These are phyloP conservation scores for Oryza glumipatula DNA, from an alignment of 176 grass and related monocot genomes.

Conservation along the genomic window DNA sequence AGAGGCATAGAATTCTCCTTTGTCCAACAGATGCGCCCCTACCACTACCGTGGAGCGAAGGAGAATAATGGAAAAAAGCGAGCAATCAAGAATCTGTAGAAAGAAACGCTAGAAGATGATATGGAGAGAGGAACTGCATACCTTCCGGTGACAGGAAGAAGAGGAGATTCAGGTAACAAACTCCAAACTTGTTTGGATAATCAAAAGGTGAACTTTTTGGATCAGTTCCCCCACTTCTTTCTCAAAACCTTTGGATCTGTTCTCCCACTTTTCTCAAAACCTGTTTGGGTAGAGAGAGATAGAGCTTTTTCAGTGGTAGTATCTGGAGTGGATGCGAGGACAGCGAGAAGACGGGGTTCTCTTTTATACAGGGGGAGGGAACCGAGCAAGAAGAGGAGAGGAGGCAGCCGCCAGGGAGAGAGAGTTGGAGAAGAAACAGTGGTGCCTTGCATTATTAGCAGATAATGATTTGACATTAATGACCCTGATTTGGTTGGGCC, in stretches of 20 bases:
- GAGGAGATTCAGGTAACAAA: not conserved
- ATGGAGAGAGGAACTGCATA: not conserved
- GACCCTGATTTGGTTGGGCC: not conserved
- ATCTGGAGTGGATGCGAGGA: not conserved
- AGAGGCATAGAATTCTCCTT: too few relatives aligned
- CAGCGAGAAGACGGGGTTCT: not conserved
- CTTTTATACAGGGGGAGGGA: not conserved
- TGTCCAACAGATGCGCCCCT: too few relatives aligned
- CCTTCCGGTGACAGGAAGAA: not conserved
- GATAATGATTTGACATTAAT: slow-evolving; percentile 12
- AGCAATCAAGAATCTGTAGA: not conserved
- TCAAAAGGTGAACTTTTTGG: not conserved
- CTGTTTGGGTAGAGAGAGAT: not conserved
- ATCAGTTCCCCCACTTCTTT: not conserved
- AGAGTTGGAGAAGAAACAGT: too few relatives aligned
- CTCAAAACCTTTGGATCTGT: not conserved
- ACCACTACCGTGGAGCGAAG: not conserved
- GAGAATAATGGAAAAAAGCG: not conserved
- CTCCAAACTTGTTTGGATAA: not conserved
- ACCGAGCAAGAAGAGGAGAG: too few relatives aligned
- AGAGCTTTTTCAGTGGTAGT: not conserved
- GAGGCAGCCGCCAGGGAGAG: too few relatives aligned
- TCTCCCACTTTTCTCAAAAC: not conserved
- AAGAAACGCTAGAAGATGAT: not conserved
- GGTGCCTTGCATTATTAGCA: not conserved